phyloP scores from a whole-genome alignment of 257 asterid species.

The Cinchona pubescens region DNA sequence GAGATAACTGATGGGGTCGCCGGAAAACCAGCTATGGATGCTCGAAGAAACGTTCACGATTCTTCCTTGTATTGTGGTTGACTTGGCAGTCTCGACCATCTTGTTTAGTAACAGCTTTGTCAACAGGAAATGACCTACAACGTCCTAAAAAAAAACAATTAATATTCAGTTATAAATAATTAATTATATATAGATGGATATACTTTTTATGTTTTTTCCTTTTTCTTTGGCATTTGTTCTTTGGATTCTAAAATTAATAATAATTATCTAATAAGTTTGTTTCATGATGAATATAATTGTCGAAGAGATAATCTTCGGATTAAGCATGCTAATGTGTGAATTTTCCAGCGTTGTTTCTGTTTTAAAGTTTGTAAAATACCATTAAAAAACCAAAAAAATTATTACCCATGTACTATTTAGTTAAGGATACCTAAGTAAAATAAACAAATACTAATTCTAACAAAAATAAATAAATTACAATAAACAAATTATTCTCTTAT shows the following conservation, averaged over 20 bases:
- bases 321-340: constrained; percentile 70
- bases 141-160: neutral
- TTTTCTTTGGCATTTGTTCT: neutral
- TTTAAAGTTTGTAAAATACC: neutral
- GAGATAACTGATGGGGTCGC: constrained; percentile 63
- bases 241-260: neutral
- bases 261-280: constrained; percentile 75
- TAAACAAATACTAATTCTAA: neutral
- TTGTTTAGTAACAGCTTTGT: constrained; percentile 73
- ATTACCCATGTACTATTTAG: neutral
- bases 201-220: neutral
- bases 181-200: neutral
- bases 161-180: neutral
- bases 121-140: constrained; percentile 87
- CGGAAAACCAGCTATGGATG: constrained; percentile 88
- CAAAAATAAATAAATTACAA: neutral
- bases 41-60: constrained; percentile 88
- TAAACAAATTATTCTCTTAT: neutral
- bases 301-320: constrained; percentile 94
- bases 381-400: neutral
- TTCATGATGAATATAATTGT: too few relatives aligned
- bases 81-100: constrained; percentile 59
- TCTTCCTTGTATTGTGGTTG: constrained; percentile 71
- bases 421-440: neutral
- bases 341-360: constrained; percentile 94